Conservation (phyloP, 2,329 filamentous ascomycete species). For the Pestalotiopsis sp. region DNA sequence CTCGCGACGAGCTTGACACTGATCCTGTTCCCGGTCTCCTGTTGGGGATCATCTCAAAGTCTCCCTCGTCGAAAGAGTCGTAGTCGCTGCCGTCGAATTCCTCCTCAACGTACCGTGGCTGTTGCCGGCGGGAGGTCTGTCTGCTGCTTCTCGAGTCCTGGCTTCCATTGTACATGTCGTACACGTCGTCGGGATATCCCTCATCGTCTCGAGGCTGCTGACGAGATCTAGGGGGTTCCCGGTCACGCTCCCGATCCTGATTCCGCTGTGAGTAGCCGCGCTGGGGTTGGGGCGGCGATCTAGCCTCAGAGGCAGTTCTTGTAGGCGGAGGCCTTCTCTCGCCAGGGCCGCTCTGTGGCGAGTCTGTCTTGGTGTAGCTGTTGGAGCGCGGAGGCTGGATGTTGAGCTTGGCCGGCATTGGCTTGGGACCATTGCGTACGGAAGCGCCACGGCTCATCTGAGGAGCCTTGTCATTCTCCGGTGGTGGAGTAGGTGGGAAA, state of each 20-base stretch:
- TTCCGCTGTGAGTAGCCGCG: slow-evolving; percentile 47
- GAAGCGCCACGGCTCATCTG: slow-evolving; percentile 58
- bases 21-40: slow-evolving; percentile 51
- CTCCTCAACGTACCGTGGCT: slow-evolving; percentile 74
- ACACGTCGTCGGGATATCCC: slow-evolving; percentile 71
- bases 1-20: slow-evolving; percentile 51
- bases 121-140: slow-evolving; percentile 44
- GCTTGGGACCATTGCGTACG: slow-evolving; percentile 64
- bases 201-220: slow-evolving; percentile 56
- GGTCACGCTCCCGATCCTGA: background rate
- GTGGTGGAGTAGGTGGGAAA: slow-evolving; percentile 90
- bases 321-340: slow-evolving; percentile 31
- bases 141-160: slow-evolving; percentile 40
- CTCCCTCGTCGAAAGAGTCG: slow-evolving; percentile 73
- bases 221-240: slow-evolving; percentile 28
- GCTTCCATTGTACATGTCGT: slow-evolving; percentile 60
- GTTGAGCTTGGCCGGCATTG: slow-evolving; percentile 64
- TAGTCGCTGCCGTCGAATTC: slow-evolving; percentile 77
- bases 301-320: slow-evolving; percentile 45
- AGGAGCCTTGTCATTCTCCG: slow-evolving; percentile 74
- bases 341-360: slow-evolving; percentile 42
- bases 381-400: slow-evolving; percentile 56
- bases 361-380: slow-evolving; percentile 56
- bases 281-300: slow-evolving; percentile 47
- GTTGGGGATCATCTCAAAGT: slow-evolving; percentile 77